Evolutionary conservation across 2,329 filamentous ascomycete genomes (phyloP).

Genomic region (Zymoseptoria ardabiliae): DNA sequence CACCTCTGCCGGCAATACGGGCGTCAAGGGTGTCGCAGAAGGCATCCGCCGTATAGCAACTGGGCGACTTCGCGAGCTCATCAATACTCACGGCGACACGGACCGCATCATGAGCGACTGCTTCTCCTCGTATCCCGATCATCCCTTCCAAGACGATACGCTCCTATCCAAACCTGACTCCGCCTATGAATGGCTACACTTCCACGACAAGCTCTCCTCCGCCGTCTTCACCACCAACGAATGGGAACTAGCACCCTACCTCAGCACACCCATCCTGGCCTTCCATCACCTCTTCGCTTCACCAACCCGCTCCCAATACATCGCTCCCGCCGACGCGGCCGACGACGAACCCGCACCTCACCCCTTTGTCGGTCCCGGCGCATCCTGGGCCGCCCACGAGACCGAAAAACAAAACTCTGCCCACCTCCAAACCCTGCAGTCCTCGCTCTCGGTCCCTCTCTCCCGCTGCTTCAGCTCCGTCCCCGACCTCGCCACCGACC

Average conservation of each 20-base stretch:
- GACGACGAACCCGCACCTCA: slow-evolving; percentile 31
- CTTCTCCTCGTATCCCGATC: slow-evolving; percentile 76
- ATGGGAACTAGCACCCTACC: slow-evolving; percentile 84
- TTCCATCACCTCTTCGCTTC: slow-evolving; percentile 89
- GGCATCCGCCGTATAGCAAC: slow-evolving; percentile 65
- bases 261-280: slow-evolving; percentile 77
- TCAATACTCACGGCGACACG: slow-evolving; percentile 70
- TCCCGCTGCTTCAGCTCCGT: slow-evolving; percentile 70
- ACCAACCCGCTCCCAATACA: slow-evolving; percentile 44
- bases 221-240: slow-evolving; percentile 77
- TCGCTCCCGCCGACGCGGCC: slow-evolving; percentile 36
- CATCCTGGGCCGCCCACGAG: slow-evolving; percentile 75
- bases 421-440: slow-evolving; percentile 65
- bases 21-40: slow-evolving; percentile 60
- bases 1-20: slow-evolving; percentile 13
- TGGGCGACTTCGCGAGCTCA: slow-evolving; percentile 64
- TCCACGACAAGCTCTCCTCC: slow-evolving; percentile 77
- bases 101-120: slow-evolving; percentile 76
- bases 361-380: slow-evolving; percentile 75
- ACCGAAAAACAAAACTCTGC: slow-evolving; percentile 70
- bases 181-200: slow-evolving; percentile 92
- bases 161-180: slow-evolving; percentile 79
- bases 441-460: slow-evolving; percentile 62
- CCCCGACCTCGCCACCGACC: slow-evolving; percentile 70
- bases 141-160: slow-evolving; percentile 88